These are phyloP conservation scores for Populus alba DNA, from an alignment of 345 rosid species.

Conservation along the genomic window DNA sequence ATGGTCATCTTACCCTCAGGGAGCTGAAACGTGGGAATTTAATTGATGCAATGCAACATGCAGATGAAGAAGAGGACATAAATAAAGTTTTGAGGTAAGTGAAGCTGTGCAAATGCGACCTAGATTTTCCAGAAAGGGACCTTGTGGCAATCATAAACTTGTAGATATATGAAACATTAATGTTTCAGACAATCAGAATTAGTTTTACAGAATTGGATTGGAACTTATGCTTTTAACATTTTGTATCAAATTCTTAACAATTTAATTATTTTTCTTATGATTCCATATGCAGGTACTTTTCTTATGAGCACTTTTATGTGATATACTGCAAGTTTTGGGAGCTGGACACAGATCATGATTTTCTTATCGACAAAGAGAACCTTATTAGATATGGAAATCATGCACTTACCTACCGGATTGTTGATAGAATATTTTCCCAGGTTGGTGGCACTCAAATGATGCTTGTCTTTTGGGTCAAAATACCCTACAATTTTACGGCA, in stretches of 20 bases:
- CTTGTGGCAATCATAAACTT: slow-evolving; percentile 3
- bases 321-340: slow-evolving; percentile 99
- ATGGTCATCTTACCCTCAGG: slow-evolving; percentile 81
- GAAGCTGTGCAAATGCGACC: not conserved
- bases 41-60: slow-evolving; percentile 85
- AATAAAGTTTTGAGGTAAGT: slow-evolving; percentile 90
- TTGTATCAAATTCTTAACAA: slow-evolving; percentile 1
- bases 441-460: slow-evolving; percentile 39
- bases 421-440: slow-evolving; percentile 92
- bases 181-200: slow-evolving; percentile 1
- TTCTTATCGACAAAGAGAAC: slow-evolving; percentile 96
- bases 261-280: slow-evolving; percentile 3
- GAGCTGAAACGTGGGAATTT: slow-evolving; percentile 93
- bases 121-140: not conserved
- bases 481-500: not conserved
- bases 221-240: not conserved
- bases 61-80: slow-evolving; percentile 97
- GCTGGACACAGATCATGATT: slow-evolving; percentile 97
- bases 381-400: slow-evolving; percentile 95
- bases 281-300: slow-evolving; percentile 65
- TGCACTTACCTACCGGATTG: slow-evolving; percentile 95
- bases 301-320: slow-evolving; percentile 93
- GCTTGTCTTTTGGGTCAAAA: not conserved
- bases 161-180: slow-evolving; percentile 9
- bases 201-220: not conserved